A percentile compares a stretch with the other conserved stretches of the same genome.
These are phyloP conservation scores for Annulohypoxylon nitens DNA, from an alignment of 495 filamentous ascomycete genomes.

Conservation along the genomic window DNA sequence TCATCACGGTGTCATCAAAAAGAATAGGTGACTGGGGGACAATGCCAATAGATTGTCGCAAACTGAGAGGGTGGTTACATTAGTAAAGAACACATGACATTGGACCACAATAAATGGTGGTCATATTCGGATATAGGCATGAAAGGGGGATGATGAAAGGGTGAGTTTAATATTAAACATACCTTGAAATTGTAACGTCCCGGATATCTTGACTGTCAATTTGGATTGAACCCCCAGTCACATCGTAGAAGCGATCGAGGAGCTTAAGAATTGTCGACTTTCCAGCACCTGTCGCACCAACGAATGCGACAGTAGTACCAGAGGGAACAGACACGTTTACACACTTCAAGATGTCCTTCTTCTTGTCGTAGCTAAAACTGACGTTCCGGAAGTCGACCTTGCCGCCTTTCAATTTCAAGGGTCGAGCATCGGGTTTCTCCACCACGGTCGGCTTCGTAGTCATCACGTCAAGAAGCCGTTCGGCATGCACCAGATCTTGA, in stretches of 20 bases:
- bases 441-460: conserved; percentile 72
- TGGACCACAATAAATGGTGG: not conserved
- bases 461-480: conserved; percentile 78
- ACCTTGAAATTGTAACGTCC: conserved; percentile 72
- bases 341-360: conserved; percentile 73
- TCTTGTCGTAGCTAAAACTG: conserved; percentile 77
- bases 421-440: conserved; percentile 67
- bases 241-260: conserved; percentile 78
- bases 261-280: conserved; percentile 84
- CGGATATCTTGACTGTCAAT: conserved; percentile 82
- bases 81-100: conserved; percentile 11
- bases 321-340: conserved; percentile 70
- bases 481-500: conserved; percentile 75
- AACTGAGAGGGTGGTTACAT: conserved; percentile 56
- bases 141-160: not conserved
- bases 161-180: conserved; percentile 21
- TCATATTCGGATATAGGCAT: not conserved
- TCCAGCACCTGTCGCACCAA: conserved; percentile 81
- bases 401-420: conserved; percentile 69
- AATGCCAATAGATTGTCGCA: conserved; percentile 77
- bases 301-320: conserved; percentile 78
- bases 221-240: conserved; percentile 70
- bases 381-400: conserved; percentile 74
- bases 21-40: conserved; percentile 77
- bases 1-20: conserved; percentile 80